A percentile compares a stretch with the other conserved stretches of the same genome.
Conservation (phyloP, 495 filamentous ascomycete genomes). For the Parathielavia appendiculata region DNA sequence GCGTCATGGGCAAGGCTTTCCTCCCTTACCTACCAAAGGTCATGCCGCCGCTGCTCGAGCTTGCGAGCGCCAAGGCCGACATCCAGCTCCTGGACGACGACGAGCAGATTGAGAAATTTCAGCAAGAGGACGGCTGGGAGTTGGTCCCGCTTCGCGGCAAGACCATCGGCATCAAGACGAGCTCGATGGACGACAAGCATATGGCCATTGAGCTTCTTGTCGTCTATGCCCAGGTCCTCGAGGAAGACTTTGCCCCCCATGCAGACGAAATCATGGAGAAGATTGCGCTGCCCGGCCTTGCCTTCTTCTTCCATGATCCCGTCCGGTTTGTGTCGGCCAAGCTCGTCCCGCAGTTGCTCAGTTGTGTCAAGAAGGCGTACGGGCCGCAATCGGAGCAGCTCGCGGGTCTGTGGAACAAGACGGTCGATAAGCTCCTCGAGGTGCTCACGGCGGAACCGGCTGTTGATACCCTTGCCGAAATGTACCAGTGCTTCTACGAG, state of each 20-base stretch:
- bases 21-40: slow-evolving; percentile 86
- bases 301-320: slow-evolving; percentile 99
- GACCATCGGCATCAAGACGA: slow-evolving; percentile 97
- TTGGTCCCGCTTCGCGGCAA: slow-evolving; percentile 93
- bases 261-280: slow-evolving; percentile 93
- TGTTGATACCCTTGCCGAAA: slow-evolving; percentile 93
- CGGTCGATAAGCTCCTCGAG: slow-evolving; percentile 86
- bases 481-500: slow-evolving; percentile 99
- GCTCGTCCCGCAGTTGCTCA: slow-evolving; percentile 88
- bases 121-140: slow-evolving; percentile 98
- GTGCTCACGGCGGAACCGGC: slow-evolving; percentile 92
- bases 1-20: slow-evolving; percentile 85
- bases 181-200: slow-evolving; percentile 94
- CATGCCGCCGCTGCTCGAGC: slow-evolving; percentile 86
- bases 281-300: slow-evolving; percentile 86
- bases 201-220: slow-evolving; percentile 97
- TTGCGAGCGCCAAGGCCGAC: slow-evolving; percentile 93
- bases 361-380: slow-evolving; percentile 86
- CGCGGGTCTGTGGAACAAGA: slow-evolving; percentile 72
- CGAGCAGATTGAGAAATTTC: slow-evolving; percentile 84
- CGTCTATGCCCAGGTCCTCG: slow-evolving; percentile 91
- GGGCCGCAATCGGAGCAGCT: slow-evolving; percentile 71
- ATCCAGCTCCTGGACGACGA: slow-evolving; percentile 96
- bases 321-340: slow-evolving; percentile 94
- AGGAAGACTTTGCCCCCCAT: slow-evolving; percentile 86